These are phyloP conservation scores for Alternaria sp. DNA, from an alignment of 2,329 filamentous ascomycete species.

Conservation along the genomic window DNA sequence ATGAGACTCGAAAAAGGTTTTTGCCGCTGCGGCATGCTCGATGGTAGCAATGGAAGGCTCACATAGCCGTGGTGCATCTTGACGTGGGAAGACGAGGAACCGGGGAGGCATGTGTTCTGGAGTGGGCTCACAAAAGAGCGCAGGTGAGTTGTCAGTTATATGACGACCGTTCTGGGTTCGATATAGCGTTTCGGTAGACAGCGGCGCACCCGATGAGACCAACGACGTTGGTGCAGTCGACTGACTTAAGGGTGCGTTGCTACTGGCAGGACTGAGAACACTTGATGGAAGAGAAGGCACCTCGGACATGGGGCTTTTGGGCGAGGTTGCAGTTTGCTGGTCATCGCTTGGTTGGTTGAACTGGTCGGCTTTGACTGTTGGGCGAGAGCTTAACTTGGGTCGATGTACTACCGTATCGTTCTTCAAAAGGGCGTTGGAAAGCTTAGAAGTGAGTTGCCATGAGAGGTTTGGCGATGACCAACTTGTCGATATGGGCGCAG, in stretches of 20 bases:
- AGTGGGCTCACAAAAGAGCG: conserved; percentile 20
- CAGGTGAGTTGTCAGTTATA: conserved; percentile 27
- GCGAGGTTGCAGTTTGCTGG: conserved; percentile 7
- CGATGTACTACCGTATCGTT: conserved; percentile 46
- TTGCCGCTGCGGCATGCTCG: conserved; percentile 80
- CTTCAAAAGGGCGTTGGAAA: conserved; percentile 38
- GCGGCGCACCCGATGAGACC: conserved; percentile 41
- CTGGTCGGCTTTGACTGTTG: conserved; percentile 31
- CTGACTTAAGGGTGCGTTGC: conserved; percentile 36
- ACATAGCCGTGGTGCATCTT: conserved; percentile 41
- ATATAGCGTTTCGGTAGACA: conserved; percentile 41
- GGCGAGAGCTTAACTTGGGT: conserved; percentile 39
- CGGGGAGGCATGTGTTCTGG: conserved; percentile 27
- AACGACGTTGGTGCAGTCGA: conserved; percentile 49
- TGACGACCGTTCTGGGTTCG: conserved; percentile 27
- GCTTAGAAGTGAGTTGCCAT: conserved; percentile 33
- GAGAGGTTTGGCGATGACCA: conserved; percentile 43
- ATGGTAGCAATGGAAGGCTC: conserved; percentile 66
- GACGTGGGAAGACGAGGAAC: conserved; percentile 45
- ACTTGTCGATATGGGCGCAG: conserved; percentile 30
- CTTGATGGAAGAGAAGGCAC: conserved; percentile 39
- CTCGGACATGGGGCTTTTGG: conserved; percentile 23
- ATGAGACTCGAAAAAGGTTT: conserved; percentile 85
- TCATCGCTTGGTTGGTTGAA: conserved; percentile 14
- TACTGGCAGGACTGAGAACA: conserved; percentile 32